Evolutionary conservation across 2,329 filamentous ascomycete species (phyloP).

Genomic region (Xylaria sp.): DNA sequence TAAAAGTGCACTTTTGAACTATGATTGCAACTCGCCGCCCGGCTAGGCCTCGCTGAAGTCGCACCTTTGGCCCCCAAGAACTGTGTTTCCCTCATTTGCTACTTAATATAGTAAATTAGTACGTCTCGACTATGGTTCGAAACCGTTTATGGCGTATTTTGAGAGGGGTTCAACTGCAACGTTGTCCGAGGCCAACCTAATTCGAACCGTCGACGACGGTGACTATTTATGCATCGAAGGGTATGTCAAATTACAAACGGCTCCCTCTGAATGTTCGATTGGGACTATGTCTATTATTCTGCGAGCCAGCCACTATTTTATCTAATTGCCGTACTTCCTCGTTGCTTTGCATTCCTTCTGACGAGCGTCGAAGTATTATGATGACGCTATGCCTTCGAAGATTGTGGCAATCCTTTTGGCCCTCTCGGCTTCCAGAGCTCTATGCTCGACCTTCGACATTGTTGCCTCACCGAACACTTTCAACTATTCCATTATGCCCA

Average conservation of each 20-base stretch:
- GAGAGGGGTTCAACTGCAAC: not conserved
- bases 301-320: not conserved
- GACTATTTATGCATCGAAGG: not conserved
- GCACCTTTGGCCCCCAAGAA: not conserved
- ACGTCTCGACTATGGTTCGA: no score
- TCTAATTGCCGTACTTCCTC: not conserved
- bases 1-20: not conserved
- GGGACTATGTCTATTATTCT: no score
- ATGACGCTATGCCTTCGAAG: not conserved
- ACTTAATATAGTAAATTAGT: not conserved
- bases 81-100: not conserved
- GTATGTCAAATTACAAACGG: not conserved
- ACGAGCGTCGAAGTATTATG: not conserved
- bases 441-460: not conserved
- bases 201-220: not conserved
- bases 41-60: no score
- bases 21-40: not conserved
- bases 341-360: not conserved
- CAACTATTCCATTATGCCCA: not conserved
- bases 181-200: not conserved
- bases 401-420: not conserved
- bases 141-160: not conserved
- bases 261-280: not conserved
- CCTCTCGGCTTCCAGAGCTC: not conserved
- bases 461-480: not conserved